phyloP scores from a whole-genome alignment of 768 basidiomycete species.

The Russula dissimulans region DNA sequence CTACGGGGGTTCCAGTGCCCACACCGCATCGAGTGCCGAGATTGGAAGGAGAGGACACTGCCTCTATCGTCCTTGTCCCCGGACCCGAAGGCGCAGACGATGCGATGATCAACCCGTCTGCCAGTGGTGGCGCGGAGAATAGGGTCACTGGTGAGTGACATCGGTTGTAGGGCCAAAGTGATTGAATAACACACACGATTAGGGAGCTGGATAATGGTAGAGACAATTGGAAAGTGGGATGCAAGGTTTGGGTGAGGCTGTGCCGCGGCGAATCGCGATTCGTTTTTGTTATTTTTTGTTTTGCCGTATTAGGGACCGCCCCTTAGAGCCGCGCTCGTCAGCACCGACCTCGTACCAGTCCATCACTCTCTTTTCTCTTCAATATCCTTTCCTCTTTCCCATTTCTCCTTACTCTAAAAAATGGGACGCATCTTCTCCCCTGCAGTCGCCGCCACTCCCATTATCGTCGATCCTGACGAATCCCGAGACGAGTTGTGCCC shows the following conservation, averaged over 20 bases:
- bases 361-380: conserved; percentile 11
- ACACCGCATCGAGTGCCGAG: conserved; percentile 36
- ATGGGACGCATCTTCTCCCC: conserved; percentile 19
- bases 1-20: conserved; percentile 39
- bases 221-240: conserved; percentile 37
- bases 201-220: conserved; percentile 35
- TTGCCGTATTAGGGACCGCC: background rate
- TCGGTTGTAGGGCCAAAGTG: too few relatives aligned
- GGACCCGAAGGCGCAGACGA: conserved; percentile 8
- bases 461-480: conserved; percentile 14
- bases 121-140: background rate
- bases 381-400: background rate
- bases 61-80: conserved; percentile 29
- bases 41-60: conserved; percentile 45
- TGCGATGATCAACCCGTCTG: background rate
- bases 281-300: background rate
- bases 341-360: background rate
- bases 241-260: conserved; percentile 30
- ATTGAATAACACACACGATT: background rate
- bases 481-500: conserved; percentile 8
- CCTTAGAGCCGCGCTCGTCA: too few relatives aligned
- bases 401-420: conserved; percentile 6
- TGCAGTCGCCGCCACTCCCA: background rate
- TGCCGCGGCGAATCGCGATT: background rate
- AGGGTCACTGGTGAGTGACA: background rate